phyloP scores from a whole-genome alignment of 768 basidiomycete genomes.

The Termitomyces sp. region DNA sequence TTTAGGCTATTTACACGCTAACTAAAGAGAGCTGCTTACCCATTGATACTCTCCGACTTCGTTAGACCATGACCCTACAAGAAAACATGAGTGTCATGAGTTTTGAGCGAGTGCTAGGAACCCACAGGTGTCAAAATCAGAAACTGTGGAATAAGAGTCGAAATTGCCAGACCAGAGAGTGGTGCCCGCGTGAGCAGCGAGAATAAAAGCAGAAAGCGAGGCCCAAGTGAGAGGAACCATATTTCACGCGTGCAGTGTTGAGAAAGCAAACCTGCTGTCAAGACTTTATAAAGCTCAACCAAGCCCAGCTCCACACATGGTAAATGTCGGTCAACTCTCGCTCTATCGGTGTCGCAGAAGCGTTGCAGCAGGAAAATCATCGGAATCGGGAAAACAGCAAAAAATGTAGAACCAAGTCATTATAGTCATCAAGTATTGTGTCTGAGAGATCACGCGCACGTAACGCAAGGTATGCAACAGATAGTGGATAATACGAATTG shows the following conservation, averaged over 20 bases:
- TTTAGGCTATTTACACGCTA: neutral
- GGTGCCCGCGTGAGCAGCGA: constrained; percentile 42
- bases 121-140: constrained; percentile 54
- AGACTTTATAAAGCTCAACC: neutral
- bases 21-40: constrained; percentile 24
- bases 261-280: neutral
- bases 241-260: neutral
- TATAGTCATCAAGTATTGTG: constrained; percentile 16
- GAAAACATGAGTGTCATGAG: neutral
- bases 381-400: constrained; percentile 29
- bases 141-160: constrained; percentile 38
- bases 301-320: constrained; percentile 11
- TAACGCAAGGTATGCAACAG: constrained; percentile 15
- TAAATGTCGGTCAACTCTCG: constrained; percentile 31
- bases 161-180: constrained; percentile 56
- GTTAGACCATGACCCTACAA: constrained; percentile 52
- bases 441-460: constrained; percentile 17
- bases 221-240: constrained; percentile 28
- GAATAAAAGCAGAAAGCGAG: constrained; percentile 30
- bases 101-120: neutral
- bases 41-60: constrained; percentile 57
- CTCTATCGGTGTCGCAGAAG: constrained; percentile 19
- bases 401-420: constrained; percentile 7
- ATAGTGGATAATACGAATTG: constrained; percentile 19
- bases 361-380: constrained; percentile 30